phyloP scores from a whole-genome alignment of 768 basidiomycete genomes.

The Roridomyces roridus region DNA sequence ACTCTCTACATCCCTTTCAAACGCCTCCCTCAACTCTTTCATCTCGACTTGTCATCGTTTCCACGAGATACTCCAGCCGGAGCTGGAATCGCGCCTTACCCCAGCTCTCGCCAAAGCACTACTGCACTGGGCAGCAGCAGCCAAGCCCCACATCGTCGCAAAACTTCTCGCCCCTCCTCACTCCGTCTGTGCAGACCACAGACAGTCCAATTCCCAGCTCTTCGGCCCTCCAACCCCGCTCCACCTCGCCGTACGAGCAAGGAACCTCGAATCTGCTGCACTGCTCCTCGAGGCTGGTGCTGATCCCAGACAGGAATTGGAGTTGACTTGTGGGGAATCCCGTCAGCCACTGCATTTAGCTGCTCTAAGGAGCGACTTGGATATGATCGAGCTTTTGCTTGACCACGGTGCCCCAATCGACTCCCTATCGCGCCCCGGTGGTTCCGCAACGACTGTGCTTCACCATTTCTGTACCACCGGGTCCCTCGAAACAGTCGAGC shows the following conservation, averaged over 20 bases:
- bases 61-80: constrained; percentile 3
- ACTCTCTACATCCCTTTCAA: background rate
- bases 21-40: background rate
- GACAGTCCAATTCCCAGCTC: too few relatives aligned
- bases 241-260: background rate
- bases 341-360: background rate
- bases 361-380: background rate
- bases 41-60: background rate
- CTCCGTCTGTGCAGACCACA: background rate
- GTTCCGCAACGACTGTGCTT: background rate
- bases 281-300: constrained; percentile 7
- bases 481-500: background rate
- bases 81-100: constrained; percentile 11
- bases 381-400: constrained; percentile 3
- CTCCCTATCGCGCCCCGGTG: background rate
- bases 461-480: background rate
- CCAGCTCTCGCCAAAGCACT: background rate
- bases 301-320: background rate
- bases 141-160: background rate
- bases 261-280: background rate
- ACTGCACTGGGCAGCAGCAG: background rate
- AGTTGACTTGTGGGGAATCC: background rate
- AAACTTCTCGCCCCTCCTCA: constrained; percentile 10
- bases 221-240: background rate
- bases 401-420: constrained; percentile 8